These are phyloP conservation scores for Daedaleopsis sinensis DNA, from an alignment of 768 basidiomycete genomes.

Conservation along the genomic window DNA sequence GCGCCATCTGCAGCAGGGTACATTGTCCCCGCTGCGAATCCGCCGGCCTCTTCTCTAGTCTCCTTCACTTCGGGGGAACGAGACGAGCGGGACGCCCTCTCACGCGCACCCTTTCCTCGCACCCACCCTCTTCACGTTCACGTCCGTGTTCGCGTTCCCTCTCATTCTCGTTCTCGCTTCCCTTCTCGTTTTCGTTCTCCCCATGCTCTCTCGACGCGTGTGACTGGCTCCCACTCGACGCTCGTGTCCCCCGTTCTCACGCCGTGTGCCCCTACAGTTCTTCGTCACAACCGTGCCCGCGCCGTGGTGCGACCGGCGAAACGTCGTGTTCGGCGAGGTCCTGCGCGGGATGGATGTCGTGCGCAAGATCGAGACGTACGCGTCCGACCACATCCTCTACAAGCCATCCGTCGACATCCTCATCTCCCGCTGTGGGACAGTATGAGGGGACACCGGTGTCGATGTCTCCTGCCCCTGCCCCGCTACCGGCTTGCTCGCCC, in stretches of 20 bases:
- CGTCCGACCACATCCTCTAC: conserved; percentile 32
- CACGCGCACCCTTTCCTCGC: not conserved
- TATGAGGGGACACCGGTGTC: not conserved
- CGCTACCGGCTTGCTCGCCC: not conserved
- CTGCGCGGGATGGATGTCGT: conserved; percentile 44
- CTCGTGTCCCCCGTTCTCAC: not conserved
- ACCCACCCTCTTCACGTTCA: too few species aligned
- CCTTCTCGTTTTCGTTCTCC: not conserved
- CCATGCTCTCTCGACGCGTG: not conserved
- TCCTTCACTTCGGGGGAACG: too few species aligned
- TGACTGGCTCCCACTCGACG: too few species aligned
- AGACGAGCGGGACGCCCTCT: too few species aligned
- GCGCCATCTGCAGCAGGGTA: too few species aligned
- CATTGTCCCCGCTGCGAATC: too few species aligned
- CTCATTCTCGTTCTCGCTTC: not conserved
- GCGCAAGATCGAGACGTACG: conserved; percentile 35
- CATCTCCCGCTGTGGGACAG: conserved; percentile 24
- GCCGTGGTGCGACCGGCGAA: conserved; percentile 44
- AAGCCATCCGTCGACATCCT: conserved; percentile 30
- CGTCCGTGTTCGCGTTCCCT: not conserved
- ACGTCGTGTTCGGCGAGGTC: conserved; percentile 49
- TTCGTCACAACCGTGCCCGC: conserved; percentile 42
- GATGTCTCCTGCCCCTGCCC: not conserved
- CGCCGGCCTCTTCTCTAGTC: too few species aligned
- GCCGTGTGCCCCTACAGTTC: conserved; percentile 30